Evolutionary conservation across 2,329 filamentous ascomycete species (phyloP).

Genomic region (Aureobasidium leucospermi): DNA sequence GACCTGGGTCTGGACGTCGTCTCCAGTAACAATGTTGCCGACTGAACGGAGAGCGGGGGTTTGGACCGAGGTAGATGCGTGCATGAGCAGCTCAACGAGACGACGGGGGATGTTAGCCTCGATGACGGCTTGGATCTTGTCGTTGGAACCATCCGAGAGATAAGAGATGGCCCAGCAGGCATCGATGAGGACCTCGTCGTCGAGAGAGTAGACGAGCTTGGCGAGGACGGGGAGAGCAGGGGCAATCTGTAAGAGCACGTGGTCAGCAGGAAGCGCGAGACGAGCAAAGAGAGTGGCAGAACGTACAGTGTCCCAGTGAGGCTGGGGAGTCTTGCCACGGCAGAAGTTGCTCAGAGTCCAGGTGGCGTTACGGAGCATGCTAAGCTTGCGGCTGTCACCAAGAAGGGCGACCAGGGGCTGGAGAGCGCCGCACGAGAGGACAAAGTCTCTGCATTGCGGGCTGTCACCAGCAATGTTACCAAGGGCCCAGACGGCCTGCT

Average conservation of each 20-base stretch:
- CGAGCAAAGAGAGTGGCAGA: conserved; percentile 19
- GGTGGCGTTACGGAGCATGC: conserved; percentile 97
- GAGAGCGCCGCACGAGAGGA: conserved; percentile 82
- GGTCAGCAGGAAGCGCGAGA: background rate
- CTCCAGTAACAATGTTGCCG: conserved; percentile 96
- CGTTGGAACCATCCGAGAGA: conserved; percentile 93
- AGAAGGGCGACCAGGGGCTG: conserved; percentile 83
- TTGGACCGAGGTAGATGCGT: conserved; percentile 95
- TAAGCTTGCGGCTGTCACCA: conserved; percentile 95
- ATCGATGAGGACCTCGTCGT: conserved; percentile 97
- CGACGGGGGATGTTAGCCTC: conserved; percentile 95
- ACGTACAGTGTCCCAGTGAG: conserved; percentile 91
- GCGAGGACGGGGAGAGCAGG: conserved; percentile 90
- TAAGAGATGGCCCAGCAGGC: conserved; percentile 99
- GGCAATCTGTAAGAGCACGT: conserved; percentile 59
- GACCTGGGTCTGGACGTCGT: conserved; percentile 97
- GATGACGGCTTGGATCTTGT: conserved; percentile 98
- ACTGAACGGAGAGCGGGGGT: conserved; percentile 95
- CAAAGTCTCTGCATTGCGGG: conserved; percentile 94
- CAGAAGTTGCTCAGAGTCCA: conserved; percentile 99
- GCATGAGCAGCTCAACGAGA: conserved; percentile 94
- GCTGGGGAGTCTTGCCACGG: conserved; percentile 97
- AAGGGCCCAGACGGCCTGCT: conserved; percentile 97
- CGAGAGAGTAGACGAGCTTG: conserved; percentile 96
- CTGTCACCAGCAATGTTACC: conserved; percentile 99